phyloP scores from a whole-genome alignment of 2,329 filamentous ascomycete species.

The Microcera coccophila region DNA sequence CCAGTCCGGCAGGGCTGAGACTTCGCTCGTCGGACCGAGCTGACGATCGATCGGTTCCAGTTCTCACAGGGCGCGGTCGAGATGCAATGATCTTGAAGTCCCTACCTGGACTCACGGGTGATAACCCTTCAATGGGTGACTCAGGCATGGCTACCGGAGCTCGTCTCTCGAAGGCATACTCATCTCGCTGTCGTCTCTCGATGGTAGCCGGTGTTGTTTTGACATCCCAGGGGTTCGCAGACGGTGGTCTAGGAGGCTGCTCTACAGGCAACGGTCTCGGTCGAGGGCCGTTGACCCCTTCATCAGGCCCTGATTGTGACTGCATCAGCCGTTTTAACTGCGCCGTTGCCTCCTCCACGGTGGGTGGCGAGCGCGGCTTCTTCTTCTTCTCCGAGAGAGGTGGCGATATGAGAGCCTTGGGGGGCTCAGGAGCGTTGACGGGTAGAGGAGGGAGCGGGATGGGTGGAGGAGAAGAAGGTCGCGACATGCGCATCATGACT shows the following conservation, averaged over 20 bases:
- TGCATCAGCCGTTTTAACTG: conserved; percentile 29
- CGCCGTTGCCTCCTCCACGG: conserved; percentile 28
- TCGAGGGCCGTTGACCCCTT: conserved; percentile 15
- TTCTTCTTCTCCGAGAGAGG: conserved; percentile 13
- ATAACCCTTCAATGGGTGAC: conserved; percentile 21
- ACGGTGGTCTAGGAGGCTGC: conserved; percentile 35
- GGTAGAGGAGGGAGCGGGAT: conserved; percentile 24
- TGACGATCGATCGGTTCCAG: conserved; percentile 17
- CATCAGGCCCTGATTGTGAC: conserved; percentile 24
- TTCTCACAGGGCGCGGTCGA: conserved; percentile 19
- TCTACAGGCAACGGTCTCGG: conserved; percentile 16
- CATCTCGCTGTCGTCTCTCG: conserved; percentile 18
- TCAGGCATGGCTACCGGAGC: conserved; percentile 22
- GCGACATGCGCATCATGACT: conserved; percentile 29
- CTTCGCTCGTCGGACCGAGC: conserved; percentile 22
- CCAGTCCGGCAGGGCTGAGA: conserved; percentile 19
- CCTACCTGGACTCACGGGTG: conserved; percentile 20
- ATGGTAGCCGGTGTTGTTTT: conserved; percentile 19
- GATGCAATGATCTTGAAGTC: conserved; percentile 5
- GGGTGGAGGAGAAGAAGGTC: conserved; percentile 25
- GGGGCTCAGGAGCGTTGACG: conserved; percentile 12
- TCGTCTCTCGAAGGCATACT: conserved; percentile 24
- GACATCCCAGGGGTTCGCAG: conserved; percentile 43
- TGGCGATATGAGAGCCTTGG: conserved; percentile 1
- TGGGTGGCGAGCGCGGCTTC: conserved; percentile 15